Evolutionary conservation across 257 asterid species (phyloP).

Genomic region (Gentiana straminea): DNA sequence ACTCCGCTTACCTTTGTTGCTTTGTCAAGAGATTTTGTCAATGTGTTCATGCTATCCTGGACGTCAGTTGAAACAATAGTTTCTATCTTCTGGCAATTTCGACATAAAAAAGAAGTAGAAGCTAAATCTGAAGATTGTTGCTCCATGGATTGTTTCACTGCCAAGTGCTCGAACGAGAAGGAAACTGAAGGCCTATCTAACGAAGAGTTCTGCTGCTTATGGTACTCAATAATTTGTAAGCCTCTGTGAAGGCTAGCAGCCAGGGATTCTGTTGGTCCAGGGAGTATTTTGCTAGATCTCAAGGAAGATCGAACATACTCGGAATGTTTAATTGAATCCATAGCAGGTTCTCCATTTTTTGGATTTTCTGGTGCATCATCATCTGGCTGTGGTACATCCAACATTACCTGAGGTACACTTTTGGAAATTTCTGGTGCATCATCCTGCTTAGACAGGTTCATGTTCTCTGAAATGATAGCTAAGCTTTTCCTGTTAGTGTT

Average conservation of each 20-base stretch:
- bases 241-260: conserved; percentile 94
- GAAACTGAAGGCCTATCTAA: conserved; percentile 69
- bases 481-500: conserved; percentile 50
- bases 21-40: conserved; percentile 15
- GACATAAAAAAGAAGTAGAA: conserved; percentile 39
- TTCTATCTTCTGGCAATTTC: conserved; percentile 45
- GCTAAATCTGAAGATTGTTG: conserved; percentile 24
- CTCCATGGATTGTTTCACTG: conserved; percentile 39
- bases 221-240: conserved; percentile 70
- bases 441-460: conserved; percentile 24
- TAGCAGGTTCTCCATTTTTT: conserved; percentile 5
- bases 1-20: not conserved
- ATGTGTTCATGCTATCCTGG: conserved; percentile 26
- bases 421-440: conserved; percentile 28
- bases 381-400: too few relatives aligned
- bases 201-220: conserved; percentile 50
- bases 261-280: conserved; percentile 69
- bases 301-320: conserved; percentile 47
- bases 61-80: conserved; percentile 18
- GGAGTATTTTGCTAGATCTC: conserved; percentile 66
- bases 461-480: conserved; percentile 25
- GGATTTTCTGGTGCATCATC: too few relatives aligned
- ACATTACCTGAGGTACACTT: conserved; percentile 3
- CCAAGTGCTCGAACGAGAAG: conserved; percentile 83
- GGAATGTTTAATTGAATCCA: conserved; percentile 22